Base-by-base conservation (phyloP, 2,329 filamentous ascomycete species). In the Aureobasidium musti region DNA sequence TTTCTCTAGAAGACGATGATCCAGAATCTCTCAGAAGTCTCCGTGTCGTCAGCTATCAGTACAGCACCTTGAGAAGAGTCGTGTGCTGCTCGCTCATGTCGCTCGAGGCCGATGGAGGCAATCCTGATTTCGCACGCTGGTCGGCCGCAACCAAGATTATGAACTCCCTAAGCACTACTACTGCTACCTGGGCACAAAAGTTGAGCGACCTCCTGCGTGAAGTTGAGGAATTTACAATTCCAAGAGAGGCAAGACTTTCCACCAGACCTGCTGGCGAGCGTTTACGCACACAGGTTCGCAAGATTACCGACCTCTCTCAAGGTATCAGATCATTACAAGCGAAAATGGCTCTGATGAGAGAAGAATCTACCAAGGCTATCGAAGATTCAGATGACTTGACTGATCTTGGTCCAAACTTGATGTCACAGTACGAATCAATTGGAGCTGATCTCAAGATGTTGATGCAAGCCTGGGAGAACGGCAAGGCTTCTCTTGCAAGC, bases 351-450 rank as follows among this genome's bases (percentile, higher is more conserved):
- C 83, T 99, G 8, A 80, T 98, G 65, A 88, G 92, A 59, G 95
- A 99, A 76, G 92, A 97, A 77, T 96, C 92, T 0, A 91, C 91
- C 74, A 86, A 86, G 68, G 87, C 87, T 50, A 79, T 97, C 33
- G 91, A 96, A 73, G 87, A 89, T 71, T 87, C 90, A 1, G 80
- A 82, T 21, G 76, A 77, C 49, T 70, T 76, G 19, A 74, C 74
- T 23, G 91, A 96, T 70, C 84, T 97, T 19, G 91, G 91, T 0
- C 85, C 89, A 0, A 88, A 87, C 69, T 83, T 98, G 45, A 89
- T 97, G 83, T 80, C 88, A 26, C 95, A 98, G 74, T 99, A 98
- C 77, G 95, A 99, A 66, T 94, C 92, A 5, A 96, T 99, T 69
- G 95, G 95, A 2, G 83, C 88, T 30, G 95, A 99, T 74, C 83